phyloP scores from a whole-genome alignment of 345 rosid genomes.

The Salix arbutifolia region DNA sequence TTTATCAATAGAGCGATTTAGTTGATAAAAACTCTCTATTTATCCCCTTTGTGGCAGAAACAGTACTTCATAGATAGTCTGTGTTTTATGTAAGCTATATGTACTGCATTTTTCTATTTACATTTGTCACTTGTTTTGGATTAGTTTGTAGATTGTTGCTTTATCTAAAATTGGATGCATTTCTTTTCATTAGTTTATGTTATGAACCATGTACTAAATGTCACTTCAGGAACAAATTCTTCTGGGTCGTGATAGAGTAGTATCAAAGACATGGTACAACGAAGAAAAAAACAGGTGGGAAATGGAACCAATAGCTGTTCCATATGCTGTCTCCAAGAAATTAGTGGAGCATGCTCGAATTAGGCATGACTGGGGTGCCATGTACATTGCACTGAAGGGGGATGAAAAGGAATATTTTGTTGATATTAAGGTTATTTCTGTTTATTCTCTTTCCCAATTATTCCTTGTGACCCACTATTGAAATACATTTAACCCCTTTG shows the following conservation, averaged over 20 bases:
- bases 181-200: conserved; percentile 6
- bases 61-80: too few relatives aligned
- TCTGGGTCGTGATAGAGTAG: conserved; percentile 82
- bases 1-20: too few relatives aligned
- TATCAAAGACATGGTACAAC: conserved; percentile 81
- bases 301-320: conserved; percentile 80
- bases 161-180: not conserved
- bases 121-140: not conserved
- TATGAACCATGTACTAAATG: conserved; percentile 13
- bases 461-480: conserved; percentile 6
- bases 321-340: conserved; percentile 82
- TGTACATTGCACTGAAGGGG: conserved; percentile 77
- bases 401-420: conserved; percentile 73
- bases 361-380: conserved; percentile 91
- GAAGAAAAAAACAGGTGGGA: conserved; percentile 82
- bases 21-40: too few relatives aligned
- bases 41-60: too few relatives aligned
- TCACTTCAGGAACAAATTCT: conserved; percentile 69
- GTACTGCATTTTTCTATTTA: not conserved
- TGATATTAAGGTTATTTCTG: conserved; percentile 59
- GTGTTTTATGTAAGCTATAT: not conserved
- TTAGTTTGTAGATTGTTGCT: not conserved
- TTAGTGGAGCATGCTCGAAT: conserved; percentile 70
- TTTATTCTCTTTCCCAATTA: conserved; percentile 9
- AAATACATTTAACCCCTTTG: conserved; percentile 19